A percentile compares a stretch with the other conserved stretches of the same genome.
phyloP scores from a whole-genome alignment of 352 stramenopile species.

The Plasmopara halstedii region DNA sequence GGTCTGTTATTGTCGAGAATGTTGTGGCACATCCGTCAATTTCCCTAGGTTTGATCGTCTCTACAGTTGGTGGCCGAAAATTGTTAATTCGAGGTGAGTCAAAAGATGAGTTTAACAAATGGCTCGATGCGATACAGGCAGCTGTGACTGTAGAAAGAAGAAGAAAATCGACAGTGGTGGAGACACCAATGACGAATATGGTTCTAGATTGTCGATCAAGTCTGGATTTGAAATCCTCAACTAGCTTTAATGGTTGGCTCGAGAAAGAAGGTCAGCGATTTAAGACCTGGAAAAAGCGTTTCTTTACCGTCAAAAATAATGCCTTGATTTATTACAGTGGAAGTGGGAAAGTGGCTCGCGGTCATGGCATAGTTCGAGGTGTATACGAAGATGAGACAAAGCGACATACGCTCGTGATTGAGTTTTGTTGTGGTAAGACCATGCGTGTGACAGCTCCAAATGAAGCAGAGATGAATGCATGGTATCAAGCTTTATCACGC shows the following conservation, averaged over 20 bases:
- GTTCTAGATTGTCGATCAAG: conserved; percentile 6
- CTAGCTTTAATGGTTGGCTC: conserved; percentile 54
- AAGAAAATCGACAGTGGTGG: conserved; percentile 1
- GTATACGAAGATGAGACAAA: conserved; percentile 41
- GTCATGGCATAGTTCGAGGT: conserved; percentile 45
- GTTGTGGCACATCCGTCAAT: conserved; percentile 28
- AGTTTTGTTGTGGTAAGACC: conserved; percentile 23
- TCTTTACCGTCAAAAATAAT: conserved; percentile 64
- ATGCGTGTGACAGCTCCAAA: conserved; percentile 28
- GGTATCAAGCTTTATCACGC: conserved; percentile 35
- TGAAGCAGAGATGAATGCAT: conserved; percentile 34
- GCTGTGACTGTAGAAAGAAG: conserved; percentile 14
- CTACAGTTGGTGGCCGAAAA: conserved; percentile 33
- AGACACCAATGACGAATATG: conserved; percentile 7
- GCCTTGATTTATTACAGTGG: conserved; percentile 71
- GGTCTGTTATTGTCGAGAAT: conserved; percentile 30
- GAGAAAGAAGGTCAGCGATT: conserved; percentile 69
- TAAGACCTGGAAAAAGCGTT: conserved; percentile 73
- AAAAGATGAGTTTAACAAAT: conserved; percentile 55
- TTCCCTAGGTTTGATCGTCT: conserved; percentile 38
- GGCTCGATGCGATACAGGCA: conserved; percentile 36
- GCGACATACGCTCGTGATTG: conserved; percentile 40
- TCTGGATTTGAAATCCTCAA: conserved; percentile 15
- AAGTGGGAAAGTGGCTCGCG: conserved; percentile 43
- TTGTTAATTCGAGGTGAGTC: conserved; percentile 57